phyloP scores from a whole-genome alignment of 805 yeast species.

The Cephaloascus albidus region DNA sequence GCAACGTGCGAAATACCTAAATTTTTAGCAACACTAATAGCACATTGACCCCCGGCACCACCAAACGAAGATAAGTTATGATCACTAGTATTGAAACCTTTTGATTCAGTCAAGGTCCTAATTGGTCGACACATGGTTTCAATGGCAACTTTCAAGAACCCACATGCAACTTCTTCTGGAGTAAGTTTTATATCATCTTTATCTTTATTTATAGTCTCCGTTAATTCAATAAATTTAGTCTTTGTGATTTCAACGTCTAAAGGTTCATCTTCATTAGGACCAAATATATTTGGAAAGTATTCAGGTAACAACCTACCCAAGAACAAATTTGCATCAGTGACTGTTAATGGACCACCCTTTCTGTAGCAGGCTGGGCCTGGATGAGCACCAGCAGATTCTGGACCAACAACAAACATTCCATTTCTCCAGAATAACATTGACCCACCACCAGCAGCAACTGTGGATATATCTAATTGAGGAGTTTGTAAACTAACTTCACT shows the following conservation, averaged over 20 bases:
- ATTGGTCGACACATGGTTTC: conserved; percentile 21
- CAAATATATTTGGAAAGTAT: conserved; percentile 74
- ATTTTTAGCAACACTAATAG: conserved; percentile 13
- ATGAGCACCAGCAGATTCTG: conserved; percentile 79
- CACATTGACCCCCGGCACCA: conserved; percentile 22
- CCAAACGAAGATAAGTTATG: conserved; percentile 20
- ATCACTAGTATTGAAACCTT: conserved; percentile 15
- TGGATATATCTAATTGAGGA: conserved; percentile 30
- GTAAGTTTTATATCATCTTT: conserved; percentile 16
- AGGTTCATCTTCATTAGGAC: conserved; percentile 67
- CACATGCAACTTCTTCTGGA: conserved; percentile 3
- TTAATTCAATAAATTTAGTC: conserved; percentile 40
- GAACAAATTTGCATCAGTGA: conserved; percentile 76
- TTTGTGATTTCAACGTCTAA: conserved; percentile 48
- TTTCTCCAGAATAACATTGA: conserved; percentile 19
- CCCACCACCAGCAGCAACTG: conserved; percentile 34
- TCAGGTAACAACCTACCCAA: conserved; percentile 68
- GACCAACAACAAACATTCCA: conserved; percentile 61
- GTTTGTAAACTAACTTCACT: conserved; percentile 34
- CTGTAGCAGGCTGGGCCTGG: conserved; percentile 89
- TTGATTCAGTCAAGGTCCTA: conserved; percentile 22
- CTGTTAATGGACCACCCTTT: conserved; percentile 76
- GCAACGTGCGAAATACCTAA: conserved; percentile 15
- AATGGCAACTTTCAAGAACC: conserved; percentile 6
- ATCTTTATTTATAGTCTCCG: conserved; percentile 47